Percentiles rank a stretch among this genome's conserved stretches.
phyloP scores from a whole-genome alignment of 2,329 filamentous ascomycete genomes.

The Paecilomyces formosus region DNA sequence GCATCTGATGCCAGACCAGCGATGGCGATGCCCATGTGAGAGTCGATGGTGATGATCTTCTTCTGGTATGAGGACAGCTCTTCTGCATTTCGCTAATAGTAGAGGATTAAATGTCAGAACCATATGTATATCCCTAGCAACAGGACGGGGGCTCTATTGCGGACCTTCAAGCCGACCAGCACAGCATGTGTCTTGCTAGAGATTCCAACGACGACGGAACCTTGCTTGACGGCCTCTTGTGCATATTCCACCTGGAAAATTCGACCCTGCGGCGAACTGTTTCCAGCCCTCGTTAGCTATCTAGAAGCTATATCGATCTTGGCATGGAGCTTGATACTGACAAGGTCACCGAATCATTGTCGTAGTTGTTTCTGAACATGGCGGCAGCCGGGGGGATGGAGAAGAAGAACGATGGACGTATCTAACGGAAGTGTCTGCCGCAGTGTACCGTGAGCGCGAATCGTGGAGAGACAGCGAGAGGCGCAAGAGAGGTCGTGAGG shows the following conservation, averaged over 20 bases:
- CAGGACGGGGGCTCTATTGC: constrained; percentile 4
- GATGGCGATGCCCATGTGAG: constrained; percentile 90
- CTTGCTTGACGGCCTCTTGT: constrained; percentile 96
- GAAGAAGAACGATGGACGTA: background rate
- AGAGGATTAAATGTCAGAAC: constrained; percentile 7
- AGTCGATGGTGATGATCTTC: constrained; percentile 95
- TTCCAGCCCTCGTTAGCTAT: constrained; percentile 9
- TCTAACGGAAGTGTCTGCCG: background rate
- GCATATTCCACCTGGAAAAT: constrained; percentile 99
- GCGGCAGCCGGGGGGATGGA: constrained; percentile 30
- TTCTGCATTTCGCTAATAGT: constrained; percentile 81
- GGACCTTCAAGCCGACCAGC: constrained; percentile 90
- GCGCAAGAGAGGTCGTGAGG: background rate
- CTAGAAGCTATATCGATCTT: constrained; percentile 3
- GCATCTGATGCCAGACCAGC: constrained; percentile 95
- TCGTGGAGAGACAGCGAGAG: background rate
- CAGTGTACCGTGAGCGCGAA: background rate
- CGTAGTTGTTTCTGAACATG: constrained; percentile 99
- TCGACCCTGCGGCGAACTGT: constrained; percentile 92
- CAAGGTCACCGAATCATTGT: constrained; percentile 99
- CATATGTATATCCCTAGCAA: background rate
- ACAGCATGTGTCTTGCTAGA: constrained; percentile 98
- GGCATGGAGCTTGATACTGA: constrained; percentile 43
- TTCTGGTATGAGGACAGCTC: constrained; percentile 99
- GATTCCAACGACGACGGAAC: constrained; percentile 93